Base-by-base conservation (phyloP, 495 filamentous ascomycete species). In the Sabuloglossum arenarium region DNA sequence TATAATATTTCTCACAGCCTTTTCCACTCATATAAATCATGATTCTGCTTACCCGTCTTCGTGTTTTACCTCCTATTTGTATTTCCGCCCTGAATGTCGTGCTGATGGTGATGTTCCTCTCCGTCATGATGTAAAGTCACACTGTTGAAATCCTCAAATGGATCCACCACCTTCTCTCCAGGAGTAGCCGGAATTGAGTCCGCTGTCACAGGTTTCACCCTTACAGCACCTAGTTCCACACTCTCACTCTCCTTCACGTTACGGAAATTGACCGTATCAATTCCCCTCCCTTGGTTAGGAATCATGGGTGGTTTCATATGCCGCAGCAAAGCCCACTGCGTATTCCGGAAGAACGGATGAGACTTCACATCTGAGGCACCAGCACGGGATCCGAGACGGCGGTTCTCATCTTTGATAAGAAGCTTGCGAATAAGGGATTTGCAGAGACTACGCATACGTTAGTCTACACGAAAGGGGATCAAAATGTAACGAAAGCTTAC, bases 231-330 rank as follows among this genome's bases (percentile, higher is more conserved):
- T 58, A 95, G 90, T 70, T 95, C 89, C 50, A 98, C 87, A 63
- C 88, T 94, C 62, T 85, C 86, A 59, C 86, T 93, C 70, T 98
- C 91, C 69, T 96, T 97, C 54, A 98, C 90, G 61, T 90, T 93
- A 60, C 93, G 79, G 75, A 98, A 98, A 66, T 98, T 98, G 61
- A 93, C 72, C 0, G 91, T 94, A 64, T 98, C 91, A 57, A 88
- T 84, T 39, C 85, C 91, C 21, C 87, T 80, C 52, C 88, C 89
- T 67, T 91, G 86, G 67, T 89, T 81, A 2, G 91, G 91, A 53
- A 97, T 82, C 76, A 98, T 98, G 1, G 91, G 91, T n/a, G 91
- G 91, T 67, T 94, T 97, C 84, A 85, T 88, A 68, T 98, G 93
- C 52, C 91, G 85, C 56, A 98, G 85, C 16, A 98, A 76, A 9